Percentiles rank a stretch among this genome's conserved stretches.
Conservation (phyloP, 2,329 filamentous ascomycete species). For the Phyllosticta citrichinensis region DNA sequence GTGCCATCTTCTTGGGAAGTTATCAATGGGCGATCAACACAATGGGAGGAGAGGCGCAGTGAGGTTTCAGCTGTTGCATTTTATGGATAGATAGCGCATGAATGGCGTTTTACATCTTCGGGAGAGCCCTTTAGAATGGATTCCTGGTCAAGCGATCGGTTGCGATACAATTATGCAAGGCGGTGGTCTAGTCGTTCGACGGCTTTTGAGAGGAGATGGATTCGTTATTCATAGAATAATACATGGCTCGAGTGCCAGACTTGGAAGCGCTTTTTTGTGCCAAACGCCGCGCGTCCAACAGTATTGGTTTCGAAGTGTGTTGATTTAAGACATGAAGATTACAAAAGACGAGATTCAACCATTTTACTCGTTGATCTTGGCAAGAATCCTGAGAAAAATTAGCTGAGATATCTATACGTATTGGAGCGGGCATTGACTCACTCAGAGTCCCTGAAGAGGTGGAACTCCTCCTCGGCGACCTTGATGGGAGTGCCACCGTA, state of each 20-base stretch:
- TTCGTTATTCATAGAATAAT: slow-evolving; percentile 6
- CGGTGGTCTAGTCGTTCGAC: neutral
- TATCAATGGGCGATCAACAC: slow-evolving; percentile 84
- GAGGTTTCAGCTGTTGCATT: neutral
- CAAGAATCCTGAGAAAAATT: slow-evolving; percentile 62
- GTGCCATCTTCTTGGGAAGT: slow-evolving; percentile 86
- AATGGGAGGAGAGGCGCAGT: slow-evolving; percentile 38
- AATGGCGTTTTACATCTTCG: neutral
- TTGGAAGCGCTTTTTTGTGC: slow-evolving; percentile 5
- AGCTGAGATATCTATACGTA: neutral
- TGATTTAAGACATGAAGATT: slow-evolving; percentile 11
- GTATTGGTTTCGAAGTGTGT: slow-evolving; percentile 5
- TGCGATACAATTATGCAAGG: neutral
- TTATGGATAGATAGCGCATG: slow-evolving; percentile 1
- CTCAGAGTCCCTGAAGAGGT: slow-evolving; percentile 96
- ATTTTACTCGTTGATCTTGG: slow-evolving; percentile 95
- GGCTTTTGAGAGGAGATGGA: slow-evolving; percentile 6
- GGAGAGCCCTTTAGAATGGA: neutral
- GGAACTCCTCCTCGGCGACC: slow-evolving; percentile 94
- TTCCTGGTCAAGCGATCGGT: neutral
- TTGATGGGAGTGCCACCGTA: slow-evolving; percentile 93
- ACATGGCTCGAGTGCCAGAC: slow-evolving; percentile 2
- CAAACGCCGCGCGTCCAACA: slow-evolving; percentile 10
- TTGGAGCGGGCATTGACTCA: slow-evolving; percentile 44
- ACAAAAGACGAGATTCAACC: neutral